Evolutionary conservation across 805 yeast species (phyloP).

Genomic region (Saccharomyces paradoxus): DNA sequence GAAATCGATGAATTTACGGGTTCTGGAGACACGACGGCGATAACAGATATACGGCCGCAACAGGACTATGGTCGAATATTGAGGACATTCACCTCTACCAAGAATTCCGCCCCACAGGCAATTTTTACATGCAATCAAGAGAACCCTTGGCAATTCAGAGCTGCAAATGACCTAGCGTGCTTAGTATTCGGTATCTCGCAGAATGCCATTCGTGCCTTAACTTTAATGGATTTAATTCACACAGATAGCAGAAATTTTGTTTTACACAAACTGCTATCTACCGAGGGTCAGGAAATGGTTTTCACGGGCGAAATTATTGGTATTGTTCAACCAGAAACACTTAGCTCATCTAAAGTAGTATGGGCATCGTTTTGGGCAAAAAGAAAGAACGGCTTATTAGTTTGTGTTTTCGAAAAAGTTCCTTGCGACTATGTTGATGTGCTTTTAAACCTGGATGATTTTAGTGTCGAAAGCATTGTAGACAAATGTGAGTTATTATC

Average conservation of each 20-base stretch:
- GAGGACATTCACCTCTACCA: constrained; percentile 61
- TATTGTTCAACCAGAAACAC: constrained; percentile 47
- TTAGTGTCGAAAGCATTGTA: constrained; percentile 20
- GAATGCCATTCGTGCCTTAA: constrained; percentile 49
- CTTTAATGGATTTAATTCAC: constrained; percentile 69
- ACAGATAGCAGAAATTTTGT: constrained; percentile 70
- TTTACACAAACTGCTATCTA: constrained; percentile 41
- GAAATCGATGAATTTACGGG: constrained; percentile 6
- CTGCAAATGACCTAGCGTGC: constrained; percentile 86
- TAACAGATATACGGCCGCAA: constrained; percentile 10
- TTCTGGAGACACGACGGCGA: constrained; percentile 3
- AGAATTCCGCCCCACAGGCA: constrained; percentile 70
- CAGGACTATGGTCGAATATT: constrained; percentile 38
- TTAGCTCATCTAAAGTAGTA: constrained; percentile 37
- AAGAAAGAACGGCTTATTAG: constrained; percentile 56
- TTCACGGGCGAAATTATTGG: constrained; percentile 84
- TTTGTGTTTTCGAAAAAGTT: constrained; percentile 83
- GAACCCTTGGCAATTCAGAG: constrained; percentile 72
- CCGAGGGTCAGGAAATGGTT: constrained; percentile 40
- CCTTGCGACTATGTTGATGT: constrained; percentile 62
- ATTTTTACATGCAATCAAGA: constrained; percentile 69
- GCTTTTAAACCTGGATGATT: constrained; percentile 32
- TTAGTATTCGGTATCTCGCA: constrained; percentile 76
- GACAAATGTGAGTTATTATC: constrained; percentile 18
- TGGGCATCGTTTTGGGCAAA: constrained; percentile 94